Evolutionary conservation across 257 asterid genomes (phyloP).

Genomic region (Solanum chmielewskii): DNA sequence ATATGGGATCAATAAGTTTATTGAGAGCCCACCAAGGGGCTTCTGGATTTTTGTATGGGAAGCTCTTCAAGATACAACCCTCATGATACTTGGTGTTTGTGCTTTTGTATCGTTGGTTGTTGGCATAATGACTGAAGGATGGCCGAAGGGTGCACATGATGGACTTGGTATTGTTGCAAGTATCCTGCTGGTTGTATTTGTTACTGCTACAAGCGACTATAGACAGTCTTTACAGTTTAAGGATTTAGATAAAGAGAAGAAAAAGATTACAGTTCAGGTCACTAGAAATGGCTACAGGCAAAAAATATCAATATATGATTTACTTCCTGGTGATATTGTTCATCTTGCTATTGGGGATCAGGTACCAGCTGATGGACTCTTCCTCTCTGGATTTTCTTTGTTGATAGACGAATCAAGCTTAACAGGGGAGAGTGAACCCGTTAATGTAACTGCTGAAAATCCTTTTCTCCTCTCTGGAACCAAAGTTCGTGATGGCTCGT

Average conservation of each 20-base stretch:
- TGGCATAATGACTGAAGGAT: constrained; percentile 85
- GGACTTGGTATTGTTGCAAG: constrained; percentile 91
- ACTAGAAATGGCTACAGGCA: constrained; percentile 77
- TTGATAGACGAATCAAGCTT: constrained; percentile 75
- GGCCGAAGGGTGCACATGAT: constrained; percentile 92
- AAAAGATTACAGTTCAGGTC: constrained; percentile 70
- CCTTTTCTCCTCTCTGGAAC: constrained; percentile 90
- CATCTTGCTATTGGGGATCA: constrained; percentile 85
- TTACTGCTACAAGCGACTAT: constrained; percentile 80
- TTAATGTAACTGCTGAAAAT: constrained; percentile 47
- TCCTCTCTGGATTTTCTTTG: constrained; percentile 62
- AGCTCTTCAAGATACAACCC: constrained; percentile 94
- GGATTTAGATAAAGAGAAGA: constrained; percentile 88
- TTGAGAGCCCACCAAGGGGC: constrained; percentile 73
- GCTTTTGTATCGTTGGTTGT: constrained; percentile 66
- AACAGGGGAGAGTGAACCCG: constrained; percentile 85
- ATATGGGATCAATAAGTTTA: constrained; percentile 65
- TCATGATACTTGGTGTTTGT: constrained; percentile 82
- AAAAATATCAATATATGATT: constrained; percentile 68
- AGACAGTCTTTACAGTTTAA: constrained; percentile 77
- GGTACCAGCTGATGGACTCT: constrained; percentile 92
- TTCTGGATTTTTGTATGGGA: constrained; percentile 87
- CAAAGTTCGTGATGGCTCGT: constrained; percentile 83
- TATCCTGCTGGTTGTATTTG: constrained; percentile 77
- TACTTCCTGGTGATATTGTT: constrained; percentile 79